Conservation (phyloP, 768 basidiomycete genomes). For the Suillus occidentalis region DNA sequence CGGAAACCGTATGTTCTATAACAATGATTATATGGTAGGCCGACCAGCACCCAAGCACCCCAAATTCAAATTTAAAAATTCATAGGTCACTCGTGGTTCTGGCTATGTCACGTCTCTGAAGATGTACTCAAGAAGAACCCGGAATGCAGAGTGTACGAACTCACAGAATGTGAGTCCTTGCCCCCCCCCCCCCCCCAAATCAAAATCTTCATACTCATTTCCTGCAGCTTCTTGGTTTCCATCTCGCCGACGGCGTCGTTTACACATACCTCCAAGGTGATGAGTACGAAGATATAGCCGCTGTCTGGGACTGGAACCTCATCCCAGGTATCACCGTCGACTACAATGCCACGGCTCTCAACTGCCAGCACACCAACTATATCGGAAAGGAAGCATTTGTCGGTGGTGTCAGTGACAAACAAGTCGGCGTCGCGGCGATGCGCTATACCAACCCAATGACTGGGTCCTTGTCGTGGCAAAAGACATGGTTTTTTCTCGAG, state of each 20-base stretch:
- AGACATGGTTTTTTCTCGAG: conserved; percentile 73
- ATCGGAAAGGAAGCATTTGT: conserved; percentile 58
- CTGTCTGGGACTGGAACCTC: conserved; percentile 76
- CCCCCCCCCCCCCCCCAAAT: no score
- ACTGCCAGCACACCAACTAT: conserved; percentile 42
- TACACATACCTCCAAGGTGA: conserved; percentile 65
- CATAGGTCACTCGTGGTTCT: conserved; percentile 61
- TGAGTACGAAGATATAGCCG: conserved; percentile 74
- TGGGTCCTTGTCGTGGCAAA: conserved; percentile 57
- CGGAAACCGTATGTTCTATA: conserved; percentile 68
- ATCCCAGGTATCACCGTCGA: conserved; percentile 73
- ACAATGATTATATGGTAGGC: conserved; percentile 68
- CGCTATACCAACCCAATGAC: conserved; percentile 66
- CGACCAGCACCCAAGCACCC: not conserved
- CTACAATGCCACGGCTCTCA: conserved; percentile 54
- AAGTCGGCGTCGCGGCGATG: conserved; percentile 61
- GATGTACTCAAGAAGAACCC: conserved; percentile 60
- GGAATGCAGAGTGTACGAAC: conserved; percentile 66
- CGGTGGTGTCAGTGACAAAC: conserved; percentile 62
- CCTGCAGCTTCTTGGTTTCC: conserved; percentile 60
- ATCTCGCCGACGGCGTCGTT: conserved; percentile 63
- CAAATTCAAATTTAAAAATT: not conserved
- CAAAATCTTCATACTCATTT: not conserved
- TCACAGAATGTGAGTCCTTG: conserved; percentile 49
- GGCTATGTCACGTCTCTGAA: conserved; percentile 61